Evolutionary conservation across 2,329 filamentous ascomycete genomes (phyloP).

Genomic region (Nothomitra cinnamomea): DNA sequence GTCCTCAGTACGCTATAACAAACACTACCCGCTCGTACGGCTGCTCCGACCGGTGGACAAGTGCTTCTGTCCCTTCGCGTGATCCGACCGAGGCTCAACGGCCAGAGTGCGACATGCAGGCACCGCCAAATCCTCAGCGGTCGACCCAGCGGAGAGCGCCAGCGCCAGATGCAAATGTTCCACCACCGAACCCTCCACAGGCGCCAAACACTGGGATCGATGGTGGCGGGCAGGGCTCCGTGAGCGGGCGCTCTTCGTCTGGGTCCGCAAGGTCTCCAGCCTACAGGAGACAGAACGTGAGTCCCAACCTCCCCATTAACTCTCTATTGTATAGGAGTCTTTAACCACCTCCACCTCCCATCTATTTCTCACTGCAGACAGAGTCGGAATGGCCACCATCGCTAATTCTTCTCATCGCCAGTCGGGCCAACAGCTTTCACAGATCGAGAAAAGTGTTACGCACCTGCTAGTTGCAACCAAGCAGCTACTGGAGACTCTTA

Average conservation of each 20-base stretch:
- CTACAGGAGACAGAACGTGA: slow-evolving; percentile 4
- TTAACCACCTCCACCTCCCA: neutral
- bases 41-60: neutral
- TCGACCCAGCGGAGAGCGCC: slow-evolving; percentile 6
- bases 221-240: neutral
- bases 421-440: slow-evolving; percentile 65
- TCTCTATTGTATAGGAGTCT: neutral
- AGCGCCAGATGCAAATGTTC: slow-evolving; percentile 1
- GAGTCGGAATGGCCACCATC: neutral
- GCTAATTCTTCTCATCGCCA: slow-evolving; percentile 17
- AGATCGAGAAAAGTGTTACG: slow-evolving; percentile 97
- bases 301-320: neutral
- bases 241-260: neutral
- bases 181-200: neutral
- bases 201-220: neutral
- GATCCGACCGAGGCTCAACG: neutral
- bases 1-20: too few species aligned
- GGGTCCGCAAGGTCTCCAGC: neutral
- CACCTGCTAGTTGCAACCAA: slow-evolving; percentile 96
- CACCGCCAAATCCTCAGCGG: slow-evolving; percentile 4
- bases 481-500: slow-evolving; percentile 90
- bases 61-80: neutral
- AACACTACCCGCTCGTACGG: neutral
- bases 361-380: neutral
- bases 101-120: slow-evolving; percentile 5